Evolutionary conservation across 1,139 yeast species (phyloP), one percentile per base, ranked within the genome.

Genomic region (Blastobotrys aristatus): DNA sequence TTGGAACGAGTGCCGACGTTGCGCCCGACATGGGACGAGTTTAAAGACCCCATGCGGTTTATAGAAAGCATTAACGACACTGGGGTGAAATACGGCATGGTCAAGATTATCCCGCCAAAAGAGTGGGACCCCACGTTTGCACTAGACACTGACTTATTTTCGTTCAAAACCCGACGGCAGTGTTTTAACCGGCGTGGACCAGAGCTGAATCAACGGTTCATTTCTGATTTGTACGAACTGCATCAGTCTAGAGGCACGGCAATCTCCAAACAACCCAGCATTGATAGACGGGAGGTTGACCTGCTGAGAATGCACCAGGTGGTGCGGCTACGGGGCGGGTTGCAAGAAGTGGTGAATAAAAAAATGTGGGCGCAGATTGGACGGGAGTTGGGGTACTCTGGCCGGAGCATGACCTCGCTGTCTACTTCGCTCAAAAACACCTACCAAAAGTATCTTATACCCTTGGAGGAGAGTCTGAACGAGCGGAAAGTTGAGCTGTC

Each of bases 311-410:
- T 71, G 33, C 63, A 61, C 41, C 63, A 63, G 39, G 56, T 62
- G 16, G 74, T 71, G 2, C 64, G 61, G 38, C 50, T 58, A 30
- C 56, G 69, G 5, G 74, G 73, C 8, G 75, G 75, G 1, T 63
- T 58, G 43, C 59, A 57, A 4, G 59, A 54, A 17, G 71, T 70
- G 3, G 59, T 67, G 35, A 73, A 82, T 42, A 58, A 58, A 36
- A 70, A 69, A 53, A 61, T 61, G 39, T 71, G 74, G 75, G 71
- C 71, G 4, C 72, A 70, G 44, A 59, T 71, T 18, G 92, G 92
- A 13, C 70, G 89, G 46, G 95, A 84, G 56, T 68, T 86, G 46
- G 95, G 95, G 0, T 84, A 82, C 60, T 75, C 79, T 30, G 88
- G 85, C 2, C 74, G 79, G 54, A 77, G 79, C 40, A 79, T 81